A percentile compares a stretch with the other conserved stretches of the same genome.
phyloP scores from a whole-genome alignment of 352 stramenopile species.

The Phytophthora pinifolia region DNA sequence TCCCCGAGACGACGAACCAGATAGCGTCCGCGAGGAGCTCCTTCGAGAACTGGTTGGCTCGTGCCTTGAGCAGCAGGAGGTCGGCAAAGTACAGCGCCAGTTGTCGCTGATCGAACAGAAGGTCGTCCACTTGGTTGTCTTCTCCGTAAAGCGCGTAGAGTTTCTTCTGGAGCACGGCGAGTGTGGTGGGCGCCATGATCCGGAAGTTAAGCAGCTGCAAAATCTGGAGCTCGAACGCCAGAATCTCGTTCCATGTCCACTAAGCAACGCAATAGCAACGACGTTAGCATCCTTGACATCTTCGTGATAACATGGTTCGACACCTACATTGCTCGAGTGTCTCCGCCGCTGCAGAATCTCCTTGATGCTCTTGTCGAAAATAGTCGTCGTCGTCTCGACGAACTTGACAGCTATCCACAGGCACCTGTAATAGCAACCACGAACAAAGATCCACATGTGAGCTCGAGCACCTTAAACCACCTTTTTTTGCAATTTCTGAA shows the following conservation, averaged over 20 bases:
- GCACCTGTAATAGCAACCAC: slow-evolving; percentile 31
- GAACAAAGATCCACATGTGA: slow-evolving; percentile 5
- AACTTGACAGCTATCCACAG: slow-evolving; percentile 80
- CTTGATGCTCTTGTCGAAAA: slow-evolving; percentile 59
- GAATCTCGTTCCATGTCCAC: slow-evolving; percentile 72
- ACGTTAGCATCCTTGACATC: slow-evolving; percentile 4
- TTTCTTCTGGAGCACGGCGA: slow-evolving; percentile 44
- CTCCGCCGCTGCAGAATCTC: slow-evolving; percentile 56
- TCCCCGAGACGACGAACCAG: slow-evolving; percentile 53
- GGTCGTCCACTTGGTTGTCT: slow-evolving; percentile 3
- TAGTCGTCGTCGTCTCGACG: slow-evolving; percentile 58
- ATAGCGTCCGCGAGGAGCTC: slow-evolving; percentile 57
- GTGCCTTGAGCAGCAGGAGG: slow-evolving; percentile 49
- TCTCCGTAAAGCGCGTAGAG: slow-evolving; percentile 29
- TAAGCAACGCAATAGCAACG: slow-evolving; percentile 13
- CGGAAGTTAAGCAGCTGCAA: slow-evolving; percentile 49
- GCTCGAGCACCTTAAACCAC: neutral
- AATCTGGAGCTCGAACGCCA: slow-evolving; percentile 46
- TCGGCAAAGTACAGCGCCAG: slow-evolving; percentile 64
- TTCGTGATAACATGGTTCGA: neutral
- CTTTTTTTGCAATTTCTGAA: neutral
- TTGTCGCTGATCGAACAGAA: slow-evolving; percentile 38
- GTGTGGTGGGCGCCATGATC: slow-evolving; percentile 52
- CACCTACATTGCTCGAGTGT: slow-evolving; percentile 61
- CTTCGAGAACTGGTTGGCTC: slow-evolving; percentile 42